phyloP scores from a whole-genome alignment of 257 asterid genomes.

The Thymus quinquecostatus region DNA sequence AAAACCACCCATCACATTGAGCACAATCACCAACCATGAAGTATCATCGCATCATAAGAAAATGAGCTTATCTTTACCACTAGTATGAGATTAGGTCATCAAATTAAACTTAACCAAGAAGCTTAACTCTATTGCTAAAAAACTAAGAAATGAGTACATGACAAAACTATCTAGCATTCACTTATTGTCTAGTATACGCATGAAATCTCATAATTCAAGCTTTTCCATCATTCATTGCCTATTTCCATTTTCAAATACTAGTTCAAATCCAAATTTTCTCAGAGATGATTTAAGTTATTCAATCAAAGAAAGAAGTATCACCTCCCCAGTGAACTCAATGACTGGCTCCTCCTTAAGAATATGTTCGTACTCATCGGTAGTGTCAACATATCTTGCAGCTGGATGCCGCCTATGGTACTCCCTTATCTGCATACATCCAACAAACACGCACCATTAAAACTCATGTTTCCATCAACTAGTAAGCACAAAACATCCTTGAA shows the following conservation, averaged over 20 bases:
- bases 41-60: not conserved
- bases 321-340: conserved; percentile 96
- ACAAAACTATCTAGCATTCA: conserved; percentile 3
- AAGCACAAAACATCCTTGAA: conserved; percentile 14
- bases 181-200: not conserved
- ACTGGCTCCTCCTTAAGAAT: conserved; percentile 89
- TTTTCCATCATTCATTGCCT: conserved; percentile 9
- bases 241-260: not conserved
- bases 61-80: no score
- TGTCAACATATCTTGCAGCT: conserved; percentile 78
- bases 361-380: conserved; percentile 81
- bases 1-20: no score
- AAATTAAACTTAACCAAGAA: not conserved
- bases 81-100: no score
- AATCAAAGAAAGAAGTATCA: conserved; percentile 20
- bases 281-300: not conserved
- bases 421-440: conserved; percentile 61
- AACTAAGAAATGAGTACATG: not conserved
- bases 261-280: not conserved
- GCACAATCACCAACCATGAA: conserved; percentile 1
- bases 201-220: conserved; percentile 7
- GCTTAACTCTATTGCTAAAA: not conserved
- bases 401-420: conserved; percentile 95
- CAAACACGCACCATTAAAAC: not conserved
- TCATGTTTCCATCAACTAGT: not conserved